Base-by-base conservation (phyloP, 148 eudicot genomes). In the Spergularia bocconei region DNA sequence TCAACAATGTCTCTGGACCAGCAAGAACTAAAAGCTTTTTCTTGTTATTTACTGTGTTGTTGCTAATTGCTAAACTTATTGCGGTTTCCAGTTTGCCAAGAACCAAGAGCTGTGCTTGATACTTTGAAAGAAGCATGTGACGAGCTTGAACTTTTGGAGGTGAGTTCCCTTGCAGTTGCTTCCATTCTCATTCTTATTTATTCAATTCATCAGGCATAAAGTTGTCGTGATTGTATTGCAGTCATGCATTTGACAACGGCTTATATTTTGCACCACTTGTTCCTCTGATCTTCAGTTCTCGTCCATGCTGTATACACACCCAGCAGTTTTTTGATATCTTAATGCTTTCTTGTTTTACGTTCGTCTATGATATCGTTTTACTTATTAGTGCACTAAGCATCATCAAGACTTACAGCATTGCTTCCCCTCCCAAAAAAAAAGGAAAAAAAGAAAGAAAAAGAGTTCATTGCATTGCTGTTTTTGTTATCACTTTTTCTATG, bases 111-210 rank as follows among this genome's bases (percentile, higher is more conserved):
- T 33, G 90, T 92, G 78, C 89, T 91, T 5, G 79, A 86, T 74
- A 86, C 98, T 64, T 78, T 95, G 67, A 83, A 73, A 69, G 96
- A 91, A 87, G 97, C 99, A 75, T 86, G 91, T 69, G 89, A 91
- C 72, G 91, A 84, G 79, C 93, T 92, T 75, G 86, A 89, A 77
- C 84, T 79, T 75, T 72, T 95, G 79, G 94, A 92, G 97, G 98
- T 95, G 62, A 80, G 90, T 82, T 52, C 73, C 11, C 66, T 65
- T 72, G n/a, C 16, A 47, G 19, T 41, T 52, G 25, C 53, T 72
- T 59, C 8, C 19, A 19, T 29, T 36, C 44, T 71, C 58, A 71
- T 64, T 20, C 69, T n/a, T n/a, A n/a, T n/a, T n/a, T n/a, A 17
- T 38, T n/a, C 51, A 67, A 19, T 13, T 36, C 14, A 4, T 16